Conservation (phyloP, 73 alveolate species). For the Tetrahymena elliotti region DNA sequence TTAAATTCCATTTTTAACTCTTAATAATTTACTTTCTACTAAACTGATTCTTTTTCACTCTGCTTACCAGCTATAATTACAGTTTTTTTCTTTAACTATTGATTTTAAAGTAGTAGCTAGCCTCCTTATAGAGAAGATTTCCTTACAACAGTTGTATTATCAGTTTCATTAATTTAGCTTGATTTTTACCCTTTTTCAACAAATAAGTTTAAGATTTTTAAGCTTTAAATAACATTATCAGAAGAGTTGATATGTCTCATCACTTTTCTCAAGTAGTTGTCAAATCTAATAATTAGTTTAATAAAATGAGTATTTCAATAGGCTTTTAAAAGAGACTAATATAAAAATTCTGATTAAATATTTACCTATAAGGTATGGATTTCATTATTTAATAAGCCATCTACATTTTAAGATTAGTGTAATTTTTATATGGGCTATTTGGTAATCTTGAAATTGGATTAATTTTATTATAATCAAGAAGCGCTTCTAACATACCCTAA, state of each 20-base stretch:
- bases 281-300: neutral
- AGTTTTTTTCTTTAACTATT: neutral
- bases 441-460: conserved; percentile 32
- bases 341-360: neutral
- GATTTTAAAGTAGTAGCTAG: neutral
- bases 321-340: too few relatives aligned
- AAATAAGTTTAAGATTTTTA: neutral
- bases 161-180: neutral
- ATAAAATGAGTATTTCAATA: too few relatives aligned
- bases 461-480: conserved; percentile 9
- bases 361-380: neutral
- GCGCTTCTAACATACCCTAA: conserved; percentile 7
- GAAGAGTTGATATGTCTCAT: neutral
- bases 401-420: neutral
- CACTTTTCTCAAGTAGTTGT: neutral
- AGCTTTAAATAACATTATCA: neutral
- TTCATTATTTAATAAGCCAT: neutral
- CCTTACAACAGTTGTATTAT: neutral
- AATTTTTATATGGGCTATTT: neutral
- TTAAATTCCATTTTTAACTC: neutral
- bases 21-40: neutral
- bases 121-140: neutral
- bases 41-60: neutral
- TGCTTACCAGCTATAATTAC: neutral
- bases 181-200: neutral